Base-by-base conservation (phyloP, 768 basidiomycete genomes). In the Nevesoporus exiguus region DNA sequence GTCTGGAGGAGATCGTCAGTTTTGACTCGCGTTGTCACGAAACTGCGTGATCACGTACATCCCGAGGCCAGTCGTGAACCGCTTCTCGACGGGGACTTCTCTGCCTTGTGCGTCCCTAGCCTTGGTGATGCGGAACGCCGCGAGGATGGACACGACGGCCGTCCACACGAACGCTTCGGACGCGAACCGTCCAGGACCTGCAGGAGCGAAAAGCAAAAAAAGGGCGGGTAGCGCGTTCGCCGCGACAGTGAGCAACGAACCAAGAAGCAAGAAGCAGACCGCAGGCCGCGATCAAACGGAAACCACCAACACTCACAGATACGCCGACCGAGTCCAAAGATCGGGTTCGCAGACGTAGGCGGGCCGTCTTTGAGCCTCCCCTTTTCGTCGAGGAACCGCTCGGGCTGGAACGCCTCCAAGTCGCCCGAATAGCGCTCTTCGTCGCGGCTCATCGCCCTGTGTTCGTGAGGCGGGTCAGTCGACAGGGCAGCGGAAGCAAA, bases 311-410 rank as follows among this genome's bases (percentile, higher is more conserved):
- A n/a, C 47, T 15, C 22, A 66, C 66, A 66, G 15, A 57, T 66
- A 10, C 66, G 61, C 22, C 61, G 48, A 31, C 66, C 66, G 33
- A 66, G 40, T 2, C 66, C 64, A 52, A 67, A 68, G 37, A 63
- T 58, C 1, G 64, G 59, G 19, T 68, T 56, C 14, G 59, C 49
- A n/a, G 59, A 51, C 17, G 58, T 40, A 6, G 59, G 24, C 0
- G 52, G 46, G 0, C 54, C 55, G 4, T 49, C 50, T 21, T 40
- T 40, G 55, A 54, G 58, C n/a, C 51, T 59, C 3, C 63, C 65
- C 0, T 49, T 37, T 19, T 47, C 49, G 21, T 51, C 34, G 25
- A 69, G 27, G 41, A 66, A 66, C 36, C 68, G 49, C 29, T 70
- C 68, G 1, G 68, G 67, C n/a, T 46, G 51, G 37, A 70, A 68